Evolutionary conservation across 169 alveolate species (phyloP).

Genomic region (Besnoitia besnoiti): DNA sequence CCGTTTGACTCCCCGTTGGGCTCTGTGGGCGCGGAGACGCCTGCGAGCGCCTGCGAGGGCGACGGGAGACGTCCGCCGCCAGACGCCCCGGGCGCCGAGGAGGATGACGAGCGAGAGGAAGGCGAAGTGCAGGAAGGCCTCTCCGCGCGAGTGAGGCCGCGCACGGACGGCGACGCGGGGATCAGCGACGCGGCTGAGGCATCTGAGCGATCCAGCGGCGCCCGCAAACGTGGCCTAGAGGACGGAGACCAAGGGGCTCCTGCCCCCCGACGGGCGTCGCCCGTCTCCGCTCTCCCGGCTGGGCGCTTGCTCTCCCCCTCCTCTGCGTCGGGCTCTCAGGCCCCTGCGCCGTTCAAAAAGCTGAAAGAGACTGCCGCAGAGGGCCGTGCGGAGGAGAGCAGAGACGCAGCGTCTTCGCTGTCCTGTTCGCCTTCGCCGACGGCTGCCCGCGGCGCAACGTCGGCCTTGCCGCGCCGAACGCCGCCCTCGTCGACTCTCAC

Average conservation of each 20-base stretch:
- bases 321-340: background rate
- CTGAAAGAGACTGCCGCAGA: background rate
- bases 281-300: background rate
- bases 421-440: background rate
- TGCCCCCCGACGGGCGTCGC: background rate
- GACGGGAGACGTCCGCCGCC: background rate
- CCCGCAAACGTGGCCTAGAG: background rate
- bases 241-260: background rate
- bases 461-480: background rate
- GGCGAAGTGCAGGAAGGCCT: background rate
- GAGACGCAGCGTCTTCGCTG: background rate
- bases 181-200: too few relatives aligned
- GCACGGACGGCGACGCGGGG: too few relatives aligned
- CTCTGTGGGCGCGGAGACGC: background rate
- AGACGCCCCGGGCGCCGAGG: background rate
- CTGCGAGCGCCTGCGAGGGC: background rate
- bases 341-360: background rate
- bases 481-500: background rate
- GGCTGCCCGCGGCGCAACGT: slow-evolving; percentile 1
- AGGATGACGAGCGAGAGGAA: background rate
- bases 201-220: background rate
- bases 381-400: background rate
- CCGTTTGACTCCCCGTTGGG: background rate
- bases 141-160: too few relatives aligned
- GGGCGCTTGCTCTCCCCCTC: background rate